Evolutionary conservation across 257 asterid species (phyloP).

Genomic region (Lavandula angustifolia): DNA sequence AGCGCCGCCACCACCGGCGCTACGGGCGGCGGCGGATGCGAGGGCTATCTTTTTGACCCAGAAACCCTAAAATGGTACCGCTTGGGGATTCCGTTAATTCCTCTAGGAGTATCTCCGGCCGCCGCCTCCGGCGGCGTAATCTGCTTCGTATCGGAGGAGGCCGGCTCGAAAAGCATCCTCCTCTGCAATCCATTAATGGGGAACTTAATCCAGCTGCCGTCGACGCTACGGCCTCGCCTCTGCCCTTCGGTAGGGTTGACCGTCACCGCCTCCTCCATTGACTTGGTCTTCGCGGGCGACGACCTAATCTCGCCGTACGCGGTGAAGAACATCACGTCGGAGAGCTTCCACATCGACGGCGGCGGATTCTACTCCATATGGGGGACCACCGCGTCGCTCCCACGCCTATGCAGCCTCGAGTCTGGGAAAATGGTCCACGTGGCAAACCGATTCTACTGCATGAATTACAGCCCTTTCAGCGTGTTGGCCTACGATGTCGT

Average conservation of each 20-base stretch:
- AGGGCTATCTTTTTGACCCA: conserved; percentile 80
- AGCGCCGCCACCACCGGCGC: conserved; percentile 22
- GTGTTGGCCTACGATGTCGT: conserved; percentile 57
- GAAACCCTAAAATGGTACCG: conserved; percentile 60
- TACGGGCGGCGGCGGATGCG: conserved; percentile 15
- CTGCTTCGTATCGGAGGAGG: conserved; percentile 78
- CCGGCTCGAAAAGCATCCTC: conserved; percentile 75
- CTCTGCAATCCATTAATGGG: conserved; percentile 67
- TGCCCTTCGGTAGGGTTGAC: conserved; percentile 75
- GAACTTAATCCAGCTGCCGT: conserved; percentile 58
- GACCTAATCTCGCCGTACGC: conserved; percentile 90
- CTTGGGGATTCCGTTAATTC: conserved; percentile 57
- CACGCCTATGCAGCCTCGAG: conserved; percentile 84
- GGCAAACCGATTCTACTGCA: conserved; percentile 74
- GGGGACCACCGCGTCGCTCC: conserved; percentile 87
- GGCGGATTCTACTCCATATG: conserved; percentile 92
- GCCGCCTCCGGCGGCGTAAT: conserved; percentile 75
- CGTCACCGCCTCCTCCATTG: conserved; percentile 63
- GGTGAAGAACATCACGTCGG: conserved; percentile 80
- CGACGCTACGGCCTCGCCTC: conserved; percentile 77
- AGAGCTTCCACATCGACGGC: conserved; percentile 79
- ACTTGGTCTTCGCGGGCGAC: conserved; percentile 81
- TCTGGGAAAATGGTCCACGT: conserved; percentile 82
- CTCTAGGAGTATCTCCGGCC: conserved; percentile 70
- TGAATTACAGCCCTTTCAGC: conserved; percentile 94